These are phyloP conservation scores for Mycena galopus DNA, from an alignment of 768 basidiomycete genomes.

Conservation along the genomic window DNA sequence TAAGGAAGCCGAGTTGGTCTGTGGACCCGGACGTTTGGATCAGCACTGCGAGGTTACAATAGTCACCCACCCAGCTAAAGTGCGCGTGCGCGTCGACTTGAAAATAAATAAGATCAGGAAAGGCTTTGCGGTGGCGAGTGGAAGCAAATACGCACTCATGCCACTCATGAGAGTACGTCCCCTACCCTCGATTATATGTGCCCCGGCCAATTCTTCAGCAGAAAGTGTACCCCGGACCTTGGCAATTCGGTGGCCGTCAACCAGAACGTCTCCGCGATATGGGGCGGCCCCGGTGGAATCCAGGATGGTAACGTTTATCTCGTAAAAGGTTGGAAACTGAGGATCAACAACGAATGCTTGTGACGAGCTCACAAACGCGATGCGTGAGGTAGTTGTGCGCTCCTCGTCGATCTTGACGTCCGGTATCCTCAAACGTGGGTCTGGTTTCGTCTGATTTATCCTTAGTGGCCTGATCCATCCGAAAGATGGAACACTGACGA, in stretches of 20 bases:
- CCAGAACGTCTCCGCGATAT: conserved; percentile 50
- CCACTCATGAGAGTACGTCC: conserved; percentile 54
- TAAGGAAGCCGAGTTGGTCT: conserved; percentile 46
- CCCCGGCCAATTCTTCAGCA: conserved; percentile 37
- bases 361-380: conserved; percentile 22
- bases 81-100: conserved; percentile 51
- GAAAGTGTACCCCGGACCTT: conserved; percentile 43
- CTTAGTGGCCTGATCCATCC: background rate
- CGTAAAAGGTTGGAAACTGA: background rate
- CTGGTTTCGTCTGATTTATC: conserved; percentile 21
- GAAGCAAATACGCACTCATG: conserved; percentile 36
- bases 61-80: conserved; percentile 38
- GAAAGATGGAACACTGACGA: background rate
- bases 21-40: background rate
- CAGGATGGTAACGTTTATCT: conserved; percentile 48
- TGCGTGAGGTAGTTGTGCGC: background rate
- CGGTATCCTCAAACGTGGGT: conserved; percentile 26
- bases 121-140: background rate
- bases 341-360: background rate
- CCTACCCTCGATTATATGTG: conserved; percentile 43
- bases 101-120: background rate
- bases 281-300: conserved; percentile 51
- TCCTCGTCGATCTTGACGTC: conserved; percentile 19
- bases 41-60: background rate
- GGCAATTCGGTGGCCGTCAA: conserved; percentile 46